Percentiles rank a stretch among this genome's conserved stretches.
Evolutionary conservation across 208 protist species (phyloP).

Genomic region (Crithidia fasciculata): DNA sequence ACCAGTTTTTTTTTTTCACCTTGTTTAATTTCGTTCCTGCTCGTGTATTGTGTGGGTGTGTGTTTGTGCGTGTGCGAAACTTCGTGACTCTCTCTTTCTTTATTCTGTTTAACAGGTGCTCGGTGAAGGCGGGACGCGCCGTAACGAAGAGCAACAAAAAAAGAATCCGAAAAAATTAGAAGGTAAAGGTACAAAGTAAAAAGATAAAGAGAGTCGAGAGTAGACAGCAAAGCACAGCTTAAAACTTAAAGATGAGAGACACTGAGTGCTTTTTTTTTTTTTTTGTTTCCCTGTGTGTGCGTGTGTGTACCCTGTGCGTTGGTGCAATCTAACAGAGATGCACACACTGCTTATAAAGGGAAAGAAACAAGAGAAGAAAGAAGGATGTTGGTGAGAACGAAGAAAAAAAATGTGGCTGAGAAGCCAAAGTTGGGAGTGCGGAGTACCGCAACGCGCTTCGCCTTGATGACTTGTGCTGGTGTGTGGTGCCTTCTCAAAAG

Average conservation of each 20-base stretch:
- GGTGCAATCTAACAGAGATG: too few relatives aligned
- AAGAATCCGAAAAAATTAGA: conserved; percentile 8
- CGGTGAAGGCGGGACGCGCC: background rate
- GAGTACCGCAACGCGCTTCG: too few relatives aligned
- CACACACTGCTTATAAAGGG: background rate
- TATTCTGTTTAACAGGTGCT: background rate
- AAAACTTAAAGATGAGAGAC: background rate
- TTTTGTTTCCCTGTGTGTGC: too few relatives aligned
- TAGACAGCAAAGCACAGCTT: background rate
- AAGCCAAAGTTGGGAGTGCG: background rate
- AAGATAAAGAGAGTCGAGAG: background rate
- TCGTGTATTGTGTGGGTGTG: background rate
- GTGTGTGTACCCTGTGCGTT: too few relatives aligned
- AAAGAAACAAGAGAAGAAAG: conserved; percentile 21
- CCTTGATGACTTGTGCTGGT: too few relatives aligned
- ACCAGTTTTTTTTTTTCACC: background rate
- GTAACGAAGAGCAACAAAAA: conserved; percentile 26
- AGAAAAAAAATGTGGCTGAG: conserved; percentile 27
- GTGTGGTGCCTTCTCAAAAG: too few relatives aligned
- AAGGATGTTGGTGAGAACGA: conserved; percentile 11
- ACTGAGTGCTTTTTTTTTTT: too few relatives aligned
- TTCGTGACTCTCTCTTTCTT: too few relatives aligned
- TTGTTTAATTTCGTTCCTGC: background rate
- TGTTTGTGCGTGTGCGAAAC: background rate
- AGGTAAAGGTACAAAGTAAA: conserved; percentile 15